Conservation (phyloP, 768 basidiomycete genomes). For the Imleria badia region DNA sequence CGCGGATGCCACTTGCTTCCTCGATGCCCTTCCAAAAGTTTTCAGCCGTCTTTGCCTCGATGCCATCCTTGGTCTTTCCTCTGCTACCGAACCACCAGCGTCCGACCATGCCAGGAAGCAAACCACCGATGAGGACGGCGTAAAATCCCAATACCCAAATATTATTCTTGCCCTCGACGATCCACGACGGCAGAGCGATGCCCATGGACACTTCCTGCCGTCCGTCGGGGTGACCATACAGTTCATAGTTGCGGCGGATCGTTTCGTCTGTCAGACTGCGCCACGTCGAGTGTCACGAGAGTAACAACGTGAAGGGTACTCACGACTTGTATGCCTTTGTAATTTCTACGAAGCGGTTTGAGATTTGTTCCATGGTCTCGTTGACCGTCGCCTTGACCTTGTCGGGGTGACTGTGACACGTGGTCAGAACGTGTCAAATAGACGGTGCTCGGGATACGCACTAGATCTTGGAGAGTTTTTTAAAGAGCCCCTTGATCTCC, state of each 20-base stretch:
- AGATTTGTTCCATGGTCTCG: conserved; percentile 83
- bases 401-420: conserved; percentile 80
- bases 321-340: conserved; percentile 98
- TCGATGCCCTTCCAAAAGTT: conserved; percentile 84
- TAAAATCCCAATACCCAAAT: conserved; percentile 89
- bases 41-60: conserved; percentile 78
- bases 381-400: conserved; percentile 85
- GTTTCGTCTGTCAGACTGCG: conserved; percentile 85
- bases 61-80: conserved; percentile 88
- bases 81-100: conserved; percentile 98
- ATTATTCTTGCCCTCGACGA: conserved; percentile 89
- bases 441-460: conserved; percentile 29
- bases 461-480: conserved; percentile 87
- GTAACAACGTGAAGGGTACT: conserved; percentile 20
- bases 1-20: conserved; percentile 73
- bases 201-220: conserved; percentile 94
- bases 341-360: conserved; percentile 83
- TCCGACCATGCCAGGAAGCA: conserved; percentile 84
- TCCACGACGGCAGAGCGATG: conserved; percentile 92
- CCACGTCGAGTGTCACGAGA: not conserved
- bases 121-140: conserved; percentile 82
- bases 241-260: conserved; percentile 85
- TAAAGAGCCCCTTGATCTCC: conserved; percentile 95
- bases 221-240: conserved; percentile 94
- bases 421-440: not conserved